These are phyloP conservation scores for Dendrobium huoshanense DNA, from an alignment of 106 monocot genomes.

Conservation along the genomic window DNA sequence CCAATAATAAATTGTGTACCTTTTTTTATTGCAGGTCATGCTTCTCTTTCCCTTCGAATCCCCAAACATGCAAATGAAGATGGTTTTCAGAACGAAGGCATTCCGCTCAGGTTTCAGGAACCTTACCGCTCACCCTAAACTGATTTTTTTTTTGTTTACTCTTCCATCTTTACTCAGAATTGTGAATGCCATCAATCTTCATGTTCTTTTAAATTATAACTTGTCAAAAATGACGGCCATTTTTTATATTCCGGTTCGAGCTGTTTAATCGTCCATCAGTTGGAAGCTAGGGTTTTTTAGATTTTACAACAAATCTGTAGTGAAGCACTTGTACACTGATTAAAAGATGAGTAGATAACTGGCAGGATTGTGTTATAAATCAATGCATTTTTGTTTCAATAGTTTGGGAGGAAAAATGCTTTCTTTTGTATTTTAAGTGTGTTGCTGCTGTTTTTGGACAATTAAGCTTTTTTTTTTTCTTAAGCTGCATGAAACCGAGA, in stretches of 20 bases:
- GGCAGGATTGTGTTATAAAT: too few species aligned
- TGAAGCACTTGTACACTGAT: not conserved
- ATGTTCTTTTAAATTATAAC: not conserved
- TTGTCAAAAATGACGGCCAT: not conserved
- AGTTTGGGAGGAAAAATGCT: not conserved
- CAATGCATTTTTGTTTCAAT: not conserved
- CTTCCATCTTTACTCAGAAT: not conserved
- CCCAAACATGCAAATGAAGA: conserved; percentile 47
- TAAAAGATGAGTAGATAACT: not conserved
- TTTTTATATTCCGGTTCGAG: not conserved
- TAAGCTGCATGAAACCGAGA: too few species aligned
- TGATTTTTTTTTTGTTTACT: not conserved
- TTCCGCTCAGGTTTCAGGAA: conserved; percentile 54
- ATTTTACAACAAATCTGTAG: not conserved
- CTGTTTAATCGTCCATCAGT: not conserved
- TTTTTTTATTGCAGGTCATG: conserved; percentile 19
- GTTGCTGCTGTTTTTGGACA: too few species aligned
- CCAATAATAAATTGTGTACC: not conserved
- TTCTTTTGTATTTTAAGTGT: not conserved
- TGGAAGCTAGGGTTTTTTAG: not conserved
- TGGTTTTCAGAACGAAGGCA: conserved; percentile 35
- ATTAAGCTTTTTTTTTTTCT: too few species aligned
- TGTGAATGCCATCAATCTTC: not conserved
- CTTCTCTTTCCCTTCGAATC: conserved; percentile 20
- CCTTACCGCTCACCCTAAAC: conserved; percentile 14